Percentiles rank a stretch among this genome's conserved stretches.
Conservation (phyloP, 1,284 basidiomycete species). For the Sphaerobolus stellatus region DNA sequence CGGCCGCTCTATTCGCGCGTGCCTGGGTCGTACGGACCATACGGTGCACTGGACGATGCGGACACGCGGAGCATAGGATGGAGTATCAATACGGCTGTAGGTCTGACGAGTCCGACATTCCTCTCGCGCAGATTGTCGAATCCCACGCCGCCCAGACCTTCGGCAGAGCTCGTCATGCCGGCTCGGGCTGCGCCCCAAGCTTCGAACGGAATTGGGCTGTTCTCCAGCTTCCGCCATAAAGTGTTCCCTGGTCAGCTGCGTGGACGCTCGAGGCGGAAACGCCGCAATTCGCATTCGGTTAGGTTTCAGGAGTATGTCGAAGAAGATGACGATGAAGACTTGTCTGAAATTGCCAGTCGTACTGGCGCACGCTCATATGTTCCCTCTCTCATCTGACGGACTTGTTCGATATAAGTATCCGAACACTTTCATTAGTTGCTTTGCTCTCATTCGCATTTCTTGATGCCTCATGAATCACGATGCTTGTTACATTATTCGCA, state of each 20-base stretch:
- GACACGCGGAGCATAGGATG: slow-evolving; percentile 8
- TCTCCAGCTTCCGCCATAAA: slow-evolving; percentile 3
- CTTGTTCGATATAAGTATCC: too few relatives aligned
- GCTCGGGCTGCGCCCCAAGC: too few relatives aligned
- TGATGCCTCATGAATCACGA: too few relatives aligned
- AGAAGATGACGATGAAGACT: neutral
- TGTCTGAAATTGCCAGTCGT: neutral
- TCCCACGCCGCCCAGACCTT: neutral
- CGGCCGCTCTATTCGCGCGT: neutral
- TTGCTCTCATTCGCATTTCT: too few relatives aligned
- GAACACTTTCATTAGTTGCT: too few relatives aligned
- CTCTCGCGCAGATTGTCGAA: neutral
- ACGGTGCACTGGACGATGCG: neutral
- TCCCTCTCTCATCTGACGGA: slow-evolving; percentile 10
- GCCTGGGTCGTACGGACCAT: neutral
- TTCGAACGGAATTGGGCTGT: slow-evolving; percentile 5
- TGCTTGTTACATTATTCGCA: too few relatives aligned
- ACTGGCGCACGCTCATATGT: slow-evolving; percentile 9
- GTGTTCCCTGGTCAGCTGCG: slow-evolving; percentile 6
- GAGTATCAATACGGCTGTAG: slow-evolving; percentile 4
- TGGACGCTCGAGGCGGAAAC: slow-evolving; percentile 3
- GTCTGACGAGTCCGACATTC: too few relatives aligned
- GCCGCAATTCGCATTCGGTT: neutral
- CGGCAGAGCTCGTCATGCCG: neutral
- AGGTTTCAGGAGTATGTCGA: neutral